These are phyloP conservation scores for Salvia sclarea DNA, from an alignment of 305 asterid species.

Conservation along the genomic window DNA sequence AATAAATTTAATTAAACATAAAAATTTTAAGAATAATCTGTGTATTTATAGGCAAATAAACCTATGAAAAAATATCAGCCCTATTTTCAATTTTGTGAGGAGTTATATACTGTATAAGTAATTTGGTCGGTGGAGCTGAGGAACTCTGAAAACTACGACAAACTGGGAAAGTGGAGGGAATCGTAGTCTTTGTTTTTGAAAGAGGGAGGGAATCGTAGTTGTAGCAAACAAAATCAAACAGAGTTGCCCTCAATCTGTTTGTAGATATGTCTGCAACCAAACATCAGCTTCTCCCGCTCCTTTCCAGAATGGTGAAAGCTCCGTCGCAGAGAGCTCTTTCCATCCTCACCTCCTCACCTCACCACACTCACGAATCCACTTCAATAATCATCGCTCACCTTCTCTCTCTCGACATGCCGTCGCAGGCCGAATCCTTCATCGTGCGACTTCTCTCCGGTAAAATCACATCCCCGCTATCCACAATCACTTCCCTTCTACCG, in stretches of 20 bases:
- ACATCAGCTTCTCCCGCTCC: slow-evolving; percentile 34
- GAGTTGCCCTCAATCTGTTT: slow-evolving; percentile 22
- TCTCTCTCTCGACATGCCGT: slow-evolving; percentile 41
- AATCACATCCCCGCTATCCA: slow-evolving; percentile 48
- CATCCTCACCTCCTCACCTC: slow-evolving; percentile 48
- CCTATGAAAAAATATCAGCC: no score
- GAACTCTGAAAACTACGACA: no score
- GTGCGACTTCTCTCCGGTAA: slow-evolving; percentile 50
- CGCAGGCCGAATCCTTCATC: slow-evolving; percentile 56
- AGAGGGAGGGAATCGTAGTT: no score
- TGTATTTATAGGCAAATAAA: no score
- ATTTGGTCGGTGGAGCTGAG: no score
- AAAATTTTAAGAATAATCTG: no score
- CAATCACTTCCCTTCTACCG: slow-evolving; percentile 48
- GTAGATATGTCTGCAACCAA: slow-evolving; percentile 37
- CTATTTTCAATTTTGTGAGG: no score
- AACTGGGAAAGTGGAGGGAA: no score
- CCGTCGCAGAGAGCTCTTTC: slow-evolving; percentile 60
- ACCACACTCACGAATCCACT: slow-evolving; percentile 53
- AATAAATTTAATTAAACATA: no score
- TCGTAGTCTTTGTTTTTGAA: no score
- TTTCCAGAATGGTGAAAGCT: slow-evolving; percentile 53
- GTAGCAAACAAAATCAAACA: neutral
- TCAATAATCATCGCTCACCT: slow-evolving; percentile 51
- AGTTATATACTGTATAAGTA: no score